Evolutionary conservation across 2,329 filamentous ascomycete species (phyloP).

Genomic region (Tolypocladium paradoxum): DNA sequence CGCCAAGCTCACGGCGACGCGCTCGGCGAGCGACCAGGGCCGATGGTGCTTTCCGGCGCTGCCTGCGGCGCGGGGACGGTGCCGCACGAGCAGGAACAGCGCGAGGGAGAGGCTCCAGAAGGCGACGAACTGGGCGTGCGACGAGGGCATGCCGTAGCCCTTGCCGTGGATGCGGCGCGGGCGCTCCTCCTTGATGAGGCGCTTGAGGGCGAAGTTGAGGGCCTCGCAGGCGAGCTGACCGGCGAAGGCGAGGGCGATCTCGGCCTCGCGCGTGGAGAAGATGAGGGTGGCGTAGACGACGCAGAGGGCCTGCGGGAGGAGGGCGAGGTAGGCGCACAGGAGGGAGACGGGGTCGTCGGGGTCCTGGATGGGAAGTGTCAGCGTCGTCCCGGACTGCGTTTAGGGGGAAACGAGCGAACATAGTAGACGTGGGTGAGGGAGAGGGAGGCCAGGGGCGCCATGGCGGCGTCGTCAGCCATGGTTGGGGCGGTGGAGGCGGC

Average conservation of each 20-base stretch:
- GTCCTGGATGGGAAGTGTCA: constrained; percentile 46
- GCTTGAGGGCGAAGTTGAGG: constrained; percentile 81
- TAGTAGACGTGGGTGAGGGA: constrained; percentile 96
- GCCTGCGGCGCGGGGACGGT: constrained; percentile 40
- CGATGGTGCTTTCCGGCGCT: constrained; percentile 11
- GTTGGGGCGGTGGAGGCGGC: neutral
- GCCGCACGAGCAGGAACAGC: constrained; percentile 76
- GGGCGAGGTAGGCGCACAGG: constrained; percentile 84
- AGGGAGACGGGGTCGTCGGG: constrained; percentile 76
- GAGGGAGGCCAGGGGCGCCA: constrained; percentile 67
- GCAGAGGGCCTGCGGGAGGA: constrained; percentile 84
- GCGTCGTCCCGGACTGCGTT: neutral
- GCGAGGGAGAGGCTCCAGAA: constrained; percentile 81
- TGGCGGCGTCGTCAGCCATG: constrained; percentile 5
- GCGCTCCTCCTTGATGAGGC: constrained; percentile 83
- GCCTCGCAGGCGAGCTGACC: constrained; percentile 89
- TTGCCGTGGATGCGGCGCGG: constrained; percentile 77
- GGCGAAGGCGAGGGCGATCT: constrained; percentile 79
- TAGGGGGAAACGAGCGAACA: constrained; percentile 37
- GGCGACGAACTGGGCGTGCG: constrained; percentile 87
- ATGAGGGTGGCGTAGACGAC: constrained; percentile 83
- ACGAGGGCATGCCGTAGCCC: constrained; percentile 93
- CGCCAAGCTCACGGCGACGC: constrained; percentile 41
- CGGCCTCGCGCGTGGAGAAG: constrained; percentile 82
- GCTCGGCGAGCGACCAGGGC: constrained; percentile 51